A percentile compares a stretch with the other conserved stretches of the same genome.
phyloP scores from a whole-genome alignment of 352 stramenopile species.

The Pythium chondricola region DNA sequence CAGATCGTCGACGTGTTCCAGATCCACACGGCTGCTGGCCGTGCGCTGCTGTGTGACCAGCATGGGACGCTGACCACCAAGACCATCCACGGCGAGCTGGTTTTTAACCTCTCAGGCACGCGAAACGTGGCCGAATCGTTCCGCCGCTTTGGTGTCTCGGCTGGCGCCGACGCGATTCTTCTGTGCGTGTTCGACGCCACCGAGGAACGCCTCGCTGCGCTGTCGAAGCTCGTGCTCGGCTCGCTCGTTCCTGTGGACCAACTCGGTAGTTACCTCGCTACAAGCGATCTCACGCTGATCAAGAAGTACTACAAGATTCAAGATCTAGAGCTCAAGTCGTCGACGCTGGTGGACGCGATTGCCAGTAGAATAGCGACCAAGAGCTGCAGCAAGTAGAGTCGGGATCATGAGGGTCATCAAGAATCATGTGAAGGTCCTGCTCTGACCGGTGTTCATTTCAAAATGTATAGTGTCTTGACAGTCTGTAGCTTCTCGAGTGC shows the following conservation, averaged over 20 bases:
- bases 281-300: constrained; percentile 45
- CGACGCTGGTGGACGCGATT: constrained; percentile 61
- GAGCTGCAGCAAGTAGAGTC: constrained; percentile 68
- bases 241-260: constrained; percentile 33
- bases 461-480: constrained; percentile 43
- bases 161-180: constrained; percentile 48
- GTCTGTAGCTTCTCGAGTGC: constrained; percentile 14
- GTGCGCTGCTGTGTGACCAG: constrained; percentile 62
- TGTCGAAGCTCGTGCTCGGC: constrained; percentile 46
- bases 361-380: constrained; percentile 84
- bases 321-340: constrained; percentile 59
- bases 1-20: constrained; percentile 76
- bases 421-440: too few species aligned
- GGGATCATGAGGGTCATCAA: too few species aligned
- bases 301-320: constrained; percentile 85
- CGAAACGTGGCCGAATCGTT: constrained; percentile 83
- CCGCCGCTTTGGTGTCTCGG: constrained; percentile 63
- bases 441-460: too few species aligned
- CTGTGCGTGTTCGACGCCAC: constrained; percentile 75
- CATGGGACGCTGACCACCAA: constrained; percentile 56
- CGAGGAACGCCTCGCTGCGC: constrained; percentile 27
- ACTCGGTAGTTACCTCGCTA: constrained; percentile 40
- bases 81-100: constrained; percentile 73
- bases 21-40: constrained; percentile 63
- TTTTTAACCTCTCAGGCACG: constrained; percentile 82